Evolutionary conservation across 257 asterid species (phyloP).

Genomic region (Solanum rostratum): DNA sequence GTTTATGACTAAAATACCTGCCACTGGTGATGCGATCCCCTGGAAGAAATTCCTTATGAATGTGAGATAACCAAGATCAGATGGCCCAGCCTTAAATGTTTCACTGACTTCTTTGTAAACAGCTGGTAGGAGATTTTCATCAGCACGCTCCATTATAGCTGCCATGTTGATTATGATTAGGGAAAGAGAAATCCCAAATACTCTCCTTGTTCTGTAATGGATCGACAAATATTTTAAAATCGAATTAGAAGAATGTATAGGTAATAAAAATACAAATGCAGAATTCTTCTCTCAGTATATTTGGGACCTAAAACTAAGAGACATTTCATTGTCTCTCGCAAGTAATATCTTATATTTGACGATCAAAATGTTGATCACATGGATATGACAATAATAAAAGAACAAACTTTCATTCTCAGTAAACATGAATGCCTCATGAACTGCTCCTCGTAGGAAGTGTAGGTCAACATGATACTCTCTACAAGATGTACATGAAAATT

Average conservation of each 20-base stretch:
- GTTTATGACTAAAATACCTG: slow-evolving; percentile 72
- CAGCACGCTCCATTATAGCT: slow-evolving; percentile 99
- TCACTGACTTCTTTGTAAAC: slow-evolving; percentile 98
- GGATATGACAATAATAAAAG: background rate
- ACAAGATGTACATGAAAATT: background rate
- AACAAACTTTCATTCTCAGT: background rate
- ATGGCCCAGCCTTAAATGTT: slow-evolving; percentile 83
- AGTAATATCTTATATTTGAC: background rate
- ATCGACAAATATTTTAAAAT: background rate
- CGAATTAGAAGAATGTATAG: background rate
- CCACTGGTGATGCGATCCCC: slow-evolving; percentile 87
- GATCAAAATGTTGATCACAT: background rate
- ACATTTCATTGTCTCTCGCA: background rate
- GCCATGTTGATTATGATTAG: slow-evolving; percentile 90
- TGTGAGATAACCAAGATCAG: slow-evolving; percentile 97
- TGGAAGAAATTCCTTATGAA: slow-evolving; percentile 66
- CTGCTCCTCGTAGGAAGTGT: background rate
- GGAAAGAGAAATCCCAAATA: slow-evolving; percentile 77
- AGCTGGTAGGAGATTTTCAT: slow-evolving; percentile 94
- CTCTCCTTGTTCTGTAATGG: slow-evolving; percentile 36
- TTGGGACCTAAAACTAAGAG: background rate
- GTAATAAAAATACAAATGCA: background rate
- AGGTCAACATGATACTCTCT: background rate
- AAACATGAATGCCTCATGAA: background rate
- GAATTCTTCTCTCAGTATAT: background rate